Percentiles rank a stretch among this genome's conserved stretches.
phyloP scores from a whole-genome alignment of 2,329 filamentous ascomycete species.

The Apiospora rasikravindrae region DNA sequence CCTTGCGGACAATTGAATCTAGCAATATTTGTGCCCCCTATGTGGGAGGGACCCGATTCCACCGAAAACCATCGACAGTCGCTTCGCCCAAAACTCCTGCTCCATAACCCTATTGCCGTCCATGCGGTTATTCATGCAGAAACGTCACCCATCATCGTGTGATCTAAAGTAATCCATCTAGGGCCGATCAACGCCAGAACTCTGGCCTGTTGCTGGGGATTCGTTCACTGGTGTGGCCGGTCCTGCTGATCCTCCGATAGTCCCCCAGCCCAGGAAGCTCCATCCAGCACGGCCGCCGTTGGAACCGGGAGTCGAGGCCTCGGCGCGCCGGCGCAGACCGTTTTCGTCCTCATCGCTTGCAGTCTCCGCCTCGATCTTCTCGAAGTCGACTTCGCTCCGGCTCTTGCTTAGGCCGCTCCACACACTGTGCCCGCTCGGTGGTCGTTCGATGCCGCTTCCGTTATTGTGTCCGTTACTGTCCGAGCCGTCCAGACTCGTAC shows the following conservation, averaged over 20 bases:
- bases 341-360: slow-evolving; percentile 57
- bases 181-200: slow-evolving; percentile 34
- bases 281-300: slow-evolving; percentile 27
- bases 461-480: slow-evolving; percentile 33
- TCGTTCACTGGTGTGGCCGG: slow-evolving; percentile 21
- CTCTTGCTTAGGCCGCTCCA: slow-evolving; percentile 74
- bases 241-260: slow-evolving; percentile 17
- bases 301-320: neutral
- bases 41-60: neutral
- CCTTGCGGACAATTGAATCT: neutral
- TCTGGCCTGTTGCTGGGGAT: slow-evolving; percentile 26
- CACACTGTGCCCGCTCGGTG: slow-evolving; percentile 53
- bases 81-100: neutral
- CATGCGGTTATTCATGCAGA: neutral
- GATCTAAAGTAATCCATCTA: slow-evolving; percentile 8
- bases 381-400: slow-evolving; percentile 86
- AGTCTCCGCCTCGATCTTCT: slow-evolving; percentile 82
- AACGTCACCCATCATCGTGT: slow-evolving; percentile 8
- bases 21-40: neutral
- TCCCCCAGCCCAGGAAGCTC: slow-evolving; percentile 38
- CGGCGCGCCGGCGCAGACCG: slow-evolving; percentile 34
- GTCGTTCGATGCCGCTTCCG: slow-evolving; percentile 44
- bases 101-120: neutral
- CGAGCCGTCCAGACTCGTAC: slow-evolving; percentile 37
- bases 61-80: neutral